Percentiles rank a stretch among this genome's conserved stretches.
phyloP scores from a whole-genome alignment of 768 basidiomycete species.

The Rhodotorula sphaerocarpa region DNA sequence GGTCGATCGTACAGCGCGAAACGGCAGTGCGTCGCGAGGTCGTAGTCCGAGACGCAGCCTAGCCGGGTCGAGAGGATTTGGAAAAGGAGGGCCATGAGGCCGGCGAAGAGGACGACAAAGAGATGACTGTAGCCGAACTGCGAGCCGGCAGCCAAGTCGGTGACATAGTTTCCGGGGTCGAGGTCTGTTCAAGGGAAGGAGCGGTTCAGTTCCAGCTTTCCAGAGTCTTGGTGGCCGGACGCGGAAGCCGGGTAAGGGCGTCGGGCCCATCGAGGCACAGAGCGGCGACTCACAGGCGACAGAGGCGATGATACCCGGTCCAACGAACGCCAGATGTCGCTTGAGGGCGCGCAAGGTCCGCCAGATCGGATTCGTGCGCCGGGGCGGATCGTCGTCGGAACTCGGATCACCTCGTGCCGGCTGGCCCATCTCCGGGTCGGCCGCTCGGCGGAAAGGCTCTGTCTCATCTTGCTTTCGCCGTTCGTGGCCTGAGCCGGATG shows the following conservation, averaged over 20 bases:
- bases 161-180: constrained; percentile 27
- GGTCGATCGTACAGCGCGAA: constrained; percentile 59
- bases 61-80: constrained; percentile 75
- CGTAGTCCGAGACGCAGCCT: constrained; percentile 49
- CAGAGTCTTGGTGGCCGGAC: too few relatives aligned
- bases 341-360: constrained; percentile 3
- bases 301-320: constrained; percentile 22
- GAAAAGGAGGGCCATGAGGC: constrained; percentile 70
- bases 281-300: constrained; percentile 14
- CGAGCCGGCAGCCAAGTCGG: constrained; percentile 34
- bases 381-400: neutral
- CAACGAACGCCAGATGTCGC: constrained; percentile 26
- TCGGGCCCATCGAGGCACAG: too few relatives aligned
- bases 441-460: too few relatives aligned
- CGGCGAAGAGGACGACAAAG: constrained; percentile 74
- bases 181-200: neutral
- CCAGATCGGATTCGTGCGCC: too few relatives aligned
- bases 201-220: too few relatives aligned
- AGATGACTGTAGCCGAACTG: constrained; percentile 75
- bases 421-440: too few relatives aligned
- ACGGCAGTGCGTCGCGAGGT: constrained; percentile 59
- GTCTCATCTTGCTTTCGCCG: too few relatives aligned
- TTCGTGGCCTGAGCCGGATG: too few relatives aligned
- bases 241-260: too few relatives aligned
- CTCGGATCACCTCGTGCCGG: too few relatives aligned